Base-by-base conservation (phyloP, 2,329 filamentous ascomycete species). In the Neoascochyta sp. region DNA sequence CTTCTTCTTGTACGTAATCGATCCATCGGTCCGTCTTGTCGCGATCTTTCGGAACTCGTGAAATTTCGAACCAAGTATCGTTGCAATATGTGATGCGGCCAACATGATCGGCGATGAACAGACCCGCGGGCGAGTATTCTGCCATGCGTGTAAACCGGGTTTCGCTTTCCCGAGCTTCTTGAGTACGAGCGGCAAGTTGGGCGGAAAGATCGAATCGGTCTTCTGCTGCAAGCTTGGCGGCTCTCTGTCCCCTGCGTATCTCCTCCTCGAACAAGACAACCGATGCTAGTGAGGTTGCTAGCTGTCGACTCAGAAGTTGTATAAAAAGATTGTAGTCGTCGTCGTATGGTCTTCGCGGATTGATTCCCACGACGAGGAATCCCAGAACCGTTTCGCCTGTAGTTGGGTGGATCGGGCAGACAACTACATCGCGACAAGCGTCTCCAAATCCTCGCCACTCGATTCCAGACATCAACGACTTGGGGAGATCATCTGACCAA, bases 251-350 rank as follows among this genome's bases (percentile, higher is more conserved):
- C 38, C 83, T 74, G 36, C 75, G 76, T 42, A 90, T 88, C 54
- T 92, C 86, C 45, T 90, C 85, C 54, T 90, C 85, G 35, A 89
- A 89, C 2, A 92, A 63, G 0, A 89, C 83, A 0, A 89, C 85
- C 0, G 84, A 89, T 1, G 85, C 85, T 57, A 90, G 73, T 0
- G 84, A 87, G 0, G 85, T 90, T 7, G 81, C 83, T 7, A 90
- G 68, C 54, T 90, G 86, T 13, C 84, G 75, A 25, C 80, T 81
- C 4, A 90, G 64, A 1, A 90, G 70, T 46, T 84, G 80, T 20
- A 90, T 71, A 48, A 90, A 92, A 1, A 90, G 68, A 40, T 78
- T 76, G 51, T 90, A 92, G 44, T 90, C 86, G 20, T 83, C 80
- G 47, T 92, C 83, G 47, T 85, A 92, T 0, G 83, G 85, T 27